Conservation (phyloP, 441 rosid genomes). For the Breynia disticha region DNA sequence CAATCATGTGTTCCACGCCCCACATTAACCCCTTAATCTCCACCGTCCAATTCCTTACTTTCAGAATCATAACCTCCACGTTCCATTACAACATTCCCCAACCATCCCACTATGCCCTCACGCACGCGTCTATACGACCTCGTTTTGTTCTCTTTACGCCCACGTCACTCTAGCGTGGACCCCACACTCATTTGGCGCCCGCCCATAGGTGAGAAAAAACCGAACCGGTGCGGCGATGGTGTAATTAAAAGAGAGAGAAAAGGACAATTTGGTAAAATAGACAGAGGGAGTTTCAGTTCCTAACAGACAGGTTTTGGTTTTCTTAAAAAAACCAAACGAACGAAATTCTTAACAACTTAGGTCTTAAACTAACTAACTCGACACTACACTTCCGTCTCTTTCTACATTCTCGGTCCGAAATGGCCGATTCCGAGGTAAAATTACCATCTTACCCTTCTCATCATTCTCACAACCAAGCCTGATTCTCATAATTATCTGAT, state of each 20-base stretch:
- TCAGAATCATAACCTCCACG: conserved; percentile 6
- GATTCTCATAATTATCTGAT: neutral
- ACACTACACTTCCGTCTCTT: neutral
- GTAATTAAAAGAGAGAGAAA: neutral
- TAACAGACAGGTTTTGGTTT: conserved; percentile 79
- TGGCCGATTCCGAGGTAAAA: conserved; percentile 74
- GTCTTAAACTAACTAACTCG: conserved; percentile 22
- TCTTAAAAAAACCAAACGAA: conserved; percentile 18
- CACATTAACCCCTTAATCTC: conserved; percentile 10
- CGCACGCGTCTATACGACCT: conserved; percentile 11
- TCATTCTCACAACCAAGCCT: neutral
- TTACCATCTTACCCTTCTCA: conserved; percentile 15
- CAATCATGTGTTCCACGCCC: conserved; percentile 1
- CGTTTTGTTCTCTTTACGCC: neutral
- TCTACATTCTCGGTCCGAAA: conserved; percentile 23
- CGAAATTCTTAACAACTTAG: conserved; percentile 27
- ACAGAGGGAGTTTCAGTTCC: conserved; percentile 32
- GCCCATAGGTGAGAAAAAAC: too few species aligned
- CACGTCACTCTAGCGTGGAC: conserved; percentile 10
- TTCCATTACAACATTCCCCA: neutral
- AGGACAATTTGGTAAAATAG: conserved; percentile 27
- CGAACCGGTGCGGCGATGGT: neutral
- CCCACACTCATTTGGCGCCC: conserved; percentile 5
- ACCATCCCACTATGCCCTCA: neutral
- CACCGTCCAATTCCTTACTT: conserved; percentile 4